Evolutionary conservation across 1,284 basidiomycete species (phyloP).

Genomic region (Sanghuangporus sanghuang): DNA sequence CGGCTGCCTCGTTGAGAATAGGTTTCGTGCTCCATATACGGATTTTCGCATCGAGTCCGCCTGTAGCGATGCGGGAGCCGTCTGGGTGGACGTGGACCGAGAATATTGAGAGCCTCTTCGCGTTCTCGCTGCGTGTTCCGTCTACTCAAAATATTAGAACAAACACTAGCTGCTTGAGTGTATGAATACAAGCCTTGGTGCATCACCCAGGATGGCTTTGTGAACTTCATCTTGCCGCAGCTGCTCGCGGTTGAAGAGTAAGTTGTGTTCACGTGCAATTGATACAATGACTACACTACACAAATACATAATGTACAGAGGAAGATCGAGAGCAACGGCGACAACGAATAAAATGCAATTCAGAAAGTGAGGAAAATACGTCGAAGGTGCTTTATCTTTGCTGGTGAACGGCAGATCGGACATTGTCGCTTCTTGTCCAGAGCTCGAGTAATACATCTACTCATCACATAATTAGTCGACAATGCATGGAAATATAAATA

Average conservation of each 20-base stretch:
- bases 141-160: not conserved
- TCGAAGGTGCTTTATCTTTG: conserved; percentile 5
- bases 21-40: conserved; percentile 97
- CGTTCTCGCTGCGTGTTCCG: conserved; percentile 27
- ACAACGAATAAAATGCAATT: not conserved
- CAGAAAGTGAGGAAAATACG: conserved; percentile 11
- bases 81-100: conserved; percentile 94
- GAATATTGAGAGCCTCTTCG: conserved; percentile 85
- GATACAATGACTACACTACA: not conserved
- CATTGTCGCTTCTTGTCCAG: conserved; percentile 8
- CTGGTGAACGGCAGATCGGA: conserved; percentile 6
- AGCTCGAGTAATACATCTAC: conserved; percentile 7
- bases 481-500: not conserved
- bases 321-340: not conserved
- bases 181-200: conserved; percentile 45
- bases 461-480: not conserved
- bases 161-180: not conserved
- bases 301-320: not conserved
- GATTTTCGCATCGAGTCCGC: conserved; percentile 92
- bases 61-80: conserved; percentile 92
- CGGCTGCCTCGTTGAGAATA: conserved; percentile 72
- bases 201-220: conserved; percentile 72
- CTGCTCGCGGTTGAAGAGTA: not conserved
- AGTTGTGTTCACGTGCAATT: not conserved
- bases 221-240: conserved; percentile 52